A percentile compares a stretch with the other conserved stretches of the same genome.
These are phyloP conservation scores for Alisma plantagoaquatica DNA, from an alignment of 106 monocot genomes.

Conservation along the genomic window DNA sequence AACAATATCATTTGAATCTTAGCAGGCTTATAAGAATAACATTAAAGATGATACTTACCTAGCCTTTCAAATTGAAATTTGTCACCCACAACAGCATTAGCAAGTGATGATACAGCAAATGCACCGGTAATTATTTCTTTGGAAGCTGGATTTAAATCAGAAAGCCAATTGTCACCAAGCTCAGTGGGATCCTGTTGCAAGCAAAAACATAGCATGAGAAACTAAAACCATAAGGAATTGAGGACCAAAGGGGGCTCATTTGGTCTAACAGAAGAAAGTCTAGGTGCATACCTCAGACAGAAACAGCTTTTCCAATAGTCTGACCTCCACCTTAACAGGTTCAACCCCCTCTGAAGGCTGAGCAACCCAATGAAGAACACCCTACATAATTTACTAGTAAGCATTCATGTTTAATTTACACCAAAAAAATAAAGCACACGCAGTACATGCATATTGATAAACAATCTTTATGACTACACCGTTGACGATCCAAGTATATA, in stretches of 20 bases:
- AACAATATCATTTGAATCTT: no score
- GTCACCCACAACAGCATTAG: constrained; percentile 52
- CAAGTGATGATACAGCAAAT: constrained; percentile 62
- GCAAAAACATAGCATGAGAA: background rate
- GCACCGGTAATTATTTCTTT: constrained; percentile 76
- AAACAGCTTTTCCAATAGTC: constrained; percentile 88
- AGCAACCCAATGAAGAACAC: constrained; percentile 99
- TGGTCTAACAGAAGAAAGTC: background rate
- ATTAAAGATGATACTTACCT: no score
- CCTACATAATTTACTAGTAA: no score
- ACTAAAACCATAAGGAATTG: background rate
- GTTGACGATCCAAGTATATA: no score
- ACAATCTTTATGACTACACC: no score
- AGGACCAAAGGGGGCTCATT: background rate
- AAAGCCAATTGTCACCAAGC: constrained; percentile 69
- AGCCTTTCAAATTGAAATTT: constrained; percentile 91
- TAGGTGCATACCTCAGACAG: constrained; percentile 79
- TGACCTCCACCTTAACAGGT: constrained; percentile 87
- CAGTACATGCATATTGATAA: no score
- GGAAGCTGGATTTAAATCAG: constrained; percentile 74
- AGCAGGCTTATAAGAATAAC: no score
- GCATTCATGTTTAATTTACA: no score
- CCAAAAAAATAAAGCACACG: background rate
- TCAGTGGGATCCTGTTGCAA: constrained; percentile 57
- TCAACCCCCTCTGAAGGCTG: constrained; percentile 78